Evolutionary conservation across 176 grass and related monocot species (phyloP).

Genomic region (Oryza coarctata): DNA sequence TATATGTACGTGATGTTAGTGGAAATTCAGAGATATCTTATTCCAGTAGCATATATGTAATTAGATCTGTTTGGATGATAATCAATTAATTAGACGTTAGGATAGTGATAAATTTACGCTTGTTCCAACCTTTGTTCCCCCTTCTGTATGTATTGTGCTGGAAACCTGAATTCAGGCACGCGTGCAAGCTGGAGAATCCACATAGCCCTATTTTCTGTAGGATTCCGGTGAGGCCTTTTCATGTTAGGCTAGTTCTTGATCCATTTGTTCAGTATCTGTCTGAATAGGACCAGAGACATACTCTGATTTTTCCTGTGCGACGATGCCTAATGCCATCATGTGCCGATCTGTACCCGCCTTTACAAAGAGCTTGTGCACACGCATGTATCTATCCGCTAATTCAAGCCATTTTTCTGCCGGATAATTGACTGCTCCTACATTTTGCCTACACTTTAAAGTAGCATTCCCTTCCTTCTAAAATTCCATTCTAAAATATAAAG

Average conservation of each 20-base stretch:
- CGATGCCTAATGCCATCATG: not conserved
- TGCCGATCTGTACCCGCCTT: not conserved
- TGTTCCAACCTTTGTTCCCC: no score
- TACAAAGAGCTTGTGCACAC: not conserved
- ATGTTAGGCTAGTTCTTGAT: not conserved
- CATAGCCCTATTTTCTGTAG: not conserved
- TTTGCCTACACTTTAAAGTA: not conserved
- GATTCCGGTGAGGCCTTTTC: not conserved
- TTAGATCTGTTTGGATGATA: no score
- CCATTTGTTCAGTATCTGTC: not conserved
- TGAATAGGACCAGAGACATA: not conserved
- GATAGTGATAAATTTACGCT: no score
- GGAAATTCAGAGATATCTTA: no score
- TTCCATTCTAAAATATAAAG: no score
- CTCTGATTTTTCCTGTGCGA: not conserved
- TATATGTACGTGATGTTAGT: no score
- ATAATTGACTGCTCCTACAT: not conserved
- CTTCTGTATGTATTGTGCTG: no score
- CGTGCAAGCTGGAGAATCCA: no score
- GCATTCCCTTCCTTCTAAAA: no score
- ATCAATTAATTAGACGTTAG: no score
- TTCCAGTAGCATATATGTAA: no score
- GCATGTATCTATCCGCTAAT: not conserved
- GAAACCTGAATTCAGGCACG: no score
- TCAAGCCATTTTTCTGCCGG: not conserved